Conservation (phyloP, 2,329 filamentous ascomycete genomes). For the Hysterium pulicare region DNA sequence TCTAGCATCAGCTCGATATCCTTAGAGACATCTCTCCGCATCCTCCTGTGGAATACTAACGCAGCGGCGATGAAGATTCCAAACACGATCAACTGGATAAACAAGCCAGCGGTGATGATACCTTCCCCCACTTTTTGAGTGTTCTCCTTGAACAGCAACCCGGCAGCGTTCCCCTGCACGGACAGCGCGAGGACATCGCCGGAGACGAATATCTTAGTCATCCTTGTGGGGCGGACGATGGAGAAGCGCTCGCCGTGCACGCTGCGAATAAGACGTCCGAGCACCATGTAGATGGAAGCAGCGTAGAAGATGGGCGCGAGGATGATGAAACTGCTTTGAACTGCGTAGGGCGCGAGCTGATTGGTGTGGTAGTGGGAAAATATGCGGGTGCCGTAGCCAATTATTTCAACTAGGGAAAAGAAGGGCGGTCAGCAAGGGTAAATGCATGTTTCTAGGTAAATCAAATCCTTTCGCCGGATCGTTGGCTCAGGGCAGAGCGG, state of each 20-base stretch:
- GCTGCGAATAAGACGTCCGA: slow-evolving; percentile 40
- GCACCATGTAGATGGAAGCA: slow-evolving; percentile 48
- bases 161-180: slow-evolving; percentile 50
- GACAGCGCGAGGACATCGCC: slow-evolving; percentile 55
- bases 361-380: slow-evolving; percentile 26
- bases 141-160: slow-evolving; percentile 34
- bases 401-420: slow-evolving; percentile 31
- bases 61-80: slow-evolving; percentile 53
- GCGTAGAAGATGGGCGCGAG: slow-evolving; percentile 47
- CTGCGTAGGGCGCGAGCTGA: slow-evolving; percentile 34
- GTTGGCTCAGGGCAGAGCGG: too few species aligned
- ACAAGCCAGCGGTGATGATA: slow-evolving; percentile 56
- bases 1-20: slow-evolving; percentile 5
- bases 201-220: slow-evolving; percentile 55
- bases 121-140: slow-evolving; percentile 41
- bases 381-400: slow-evolving; percentile 40
- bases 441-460: slow-evolving; percentile 20
- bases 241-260: slow-evolving; percentile 44
- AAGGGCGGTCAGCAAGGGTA: slow-evolving; percentile 13
- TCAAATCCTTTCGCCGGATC: too few species aligned
- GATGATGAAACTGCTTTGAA: slow-evolving; percentile 39
- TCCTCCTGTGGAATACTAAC: slow-evolving; percentile 48
- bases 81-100: slow-evolving; percentile 58
- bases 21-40: slow-evolving; percentile 31
- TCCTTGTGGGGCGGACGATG: slow-evolving; percentile 42